Base-by-base conservation (phyloP, 352 stramenopile genomes). In the Phytophthora constricta region DNA sequence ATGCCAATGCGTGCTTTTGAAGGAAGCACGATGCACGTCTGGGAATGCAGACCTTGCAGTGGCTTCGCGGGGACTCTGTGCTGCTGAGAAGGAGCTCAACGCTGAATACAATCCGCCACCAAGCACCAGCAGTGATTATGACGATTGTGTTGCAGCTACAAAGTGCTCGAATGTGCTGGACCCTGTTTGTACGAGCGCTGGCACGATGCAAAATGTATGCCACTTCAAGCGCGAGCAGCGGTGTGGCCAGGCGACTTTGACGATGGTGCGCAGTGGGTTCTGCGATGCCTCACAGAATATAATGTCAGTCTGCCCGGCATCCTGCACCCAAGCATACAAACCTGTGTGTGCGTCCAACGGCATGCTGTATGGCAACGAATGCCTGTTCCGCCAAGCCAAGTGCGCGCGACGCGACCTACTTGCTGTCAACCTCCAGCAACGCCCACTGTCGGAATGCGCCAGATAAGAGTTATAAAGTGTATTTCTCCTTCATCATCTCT, bases 291-390 rank as follows among this genome's bases (percentile, higher is more conserved):
- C n/a, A 52, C 31, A 51, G 4, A 64, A 68, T 16, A 26, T 55
- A 14, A 27, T 80, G 26, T 45, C 74, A 5, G 39, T 60, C 0
- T 90, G 81, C 42, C 79, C 81, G 26, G 45, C 63, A 13, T 56
- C 28, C 4, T 87, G 77, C 57, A 79, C 72, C 4, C 53, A 79
- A 39, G 67, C 59, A 42, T 87, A 75, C 58, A 62, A 47, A 2
- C 77, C 77, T 0, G 76, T 90, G 26, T 90, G 82, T 19, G 79
- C 54, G 7, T 84, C 79, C 19, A 88, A 77, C 45, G 79, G 79
- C 43, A 31, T 76, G 19, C 31, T 89, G 11, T 89, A 87, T 53
- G 73, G 65, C 4, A 90, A 87, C 63, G 73, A 84, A 16, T 90
- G 79, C 37, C 43, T 81, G 1, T 90, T 88, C 43, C 76, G 75